Conservation (phyloP, 805 yeast genomes). For the baker's yeast (Saccharomyces cerevisiae) region DNA sequence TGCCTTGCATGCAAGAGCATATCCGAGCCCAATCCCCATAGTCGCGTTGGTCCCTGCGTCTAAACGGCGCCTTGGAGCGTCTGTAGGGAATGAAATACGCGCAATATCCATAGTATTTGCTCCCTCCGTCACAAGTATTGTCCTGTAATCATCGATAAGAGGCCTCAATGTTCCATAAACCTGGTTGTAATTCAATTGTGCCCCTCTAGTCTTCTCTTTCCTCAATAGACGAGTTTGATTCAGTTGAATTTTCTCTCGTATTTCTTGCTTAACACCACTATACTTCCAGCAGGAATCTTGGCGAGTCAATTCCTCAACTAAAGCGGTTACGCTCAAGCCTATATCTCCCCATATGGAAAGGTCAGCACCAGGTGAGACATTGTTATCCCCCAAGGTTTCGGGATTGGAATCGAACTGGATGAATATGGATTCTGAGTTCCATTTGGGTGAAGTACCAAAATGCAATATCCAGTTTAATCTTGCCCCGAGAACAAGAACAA, state of each 20-base stretch:
- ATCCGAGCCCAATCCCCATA: constrained; percentile 69
- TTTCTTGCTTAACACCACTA: constrained; percentile 6
- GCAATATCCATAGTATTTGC: constrained; percentile 73
- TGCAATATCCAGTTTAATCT: constrained; percentile 69
- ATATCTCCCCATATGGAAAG: constrained; percentile 53
- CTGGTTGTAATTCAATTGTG: constrained; percentile 40
- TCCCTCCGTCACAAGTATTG: constrained; percentile 55
- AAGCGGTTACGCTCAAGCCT: constrained; percentile 32
- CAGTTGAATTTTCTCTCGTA: constrained; percentile 9
- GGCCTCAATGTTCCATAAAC: constrained; percentile 45
- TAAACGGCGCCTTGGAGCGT: constrained; percentile 43
- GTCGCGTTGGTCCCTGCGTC: constrained; percentile 76
- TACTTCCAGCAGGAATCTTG: constrained; percentile 4
- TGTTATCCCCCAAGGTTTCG: constrained; percentile 45
- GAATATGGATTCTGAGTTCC: constrained; percentile 37
- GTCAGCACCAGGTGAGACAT: constrained; percentile 23
- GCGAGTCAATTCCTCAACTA: constrained; percentile 23
- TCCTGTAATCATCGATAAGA: constrained; percentile 29
- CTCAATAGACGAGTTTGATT: constrained; percentile 20
- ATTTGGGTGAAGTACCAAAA: constrained; percentile 53
- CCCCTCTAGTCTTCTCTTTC: constrained; percentile 27
- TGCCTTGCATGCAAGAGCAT: constrained; percentile 54
- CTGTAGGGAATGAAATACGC: constrained; percentile 49
- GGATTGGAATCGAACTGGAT: constrained; percentile 50
- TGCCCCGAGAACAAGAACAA: constrained; percentile 54